Conservation (phyloP, 495 filamentous ascomycete genomes). For the Staphylotrichum longicolle region DNA sequence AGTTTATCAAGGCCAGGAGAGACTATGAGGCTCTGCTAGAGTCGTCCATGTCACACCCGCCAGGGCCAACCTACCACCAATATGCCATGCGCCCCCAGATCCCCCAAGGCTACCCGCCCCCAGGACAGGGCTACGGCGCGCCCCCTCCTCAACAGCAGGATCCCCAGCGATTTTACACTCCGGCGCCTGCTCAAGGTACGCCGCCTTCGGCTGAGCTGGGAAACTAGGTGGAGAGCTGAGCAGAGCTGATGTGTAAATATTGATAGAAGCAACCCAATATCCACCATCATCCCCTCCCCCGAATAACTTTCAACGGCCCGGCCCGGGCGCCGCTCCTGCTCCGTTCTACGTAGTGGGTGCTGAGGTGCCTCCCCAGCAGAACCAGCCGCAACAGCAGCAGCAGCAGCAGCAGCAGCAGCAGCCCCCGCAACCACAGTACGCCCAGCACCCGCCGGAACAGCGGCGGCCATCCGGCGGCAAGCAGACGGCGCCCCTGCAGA, state of each 20-base stretch:
- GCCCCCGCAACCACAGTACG: conserved; percentile 36
- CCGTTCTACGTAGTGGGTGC: conserved; percentile 49
- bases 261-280: conserved; percentile 40
- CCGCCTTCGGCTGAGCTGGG: conserved; percentile 27
- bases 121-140: conserved; percentile 29
- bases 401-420: conserved; percentile 29
- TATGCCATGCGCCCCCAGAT: conserved; percentile 65
- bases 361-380: conserved; percentile 42
- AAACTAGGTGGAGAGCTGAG: conserved; percentile 24
- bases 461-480: conserved; percentile 42
- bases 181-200: conserved; percentile 48
- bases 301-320: conserved; percentile 48
- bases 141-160: conserved; percentile 58
- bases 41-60: conserved; percentile 86
- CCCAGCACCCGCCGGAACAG: conserved; percentile 36
- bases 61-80: conserved; percentile 62
- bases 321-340: conserved; percentile 34
- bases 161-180: conserved; percentile 69
- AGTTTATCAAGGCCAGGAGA: conserved; percentile 96
- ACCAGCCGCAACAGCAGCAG: conserved; percentile 36
- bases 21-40: conserved; percentile 97
- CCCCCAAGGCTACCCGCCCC: conserved; percentile 57
- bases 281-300: conserved; percentile 45
- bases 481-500: conserved; percentile 48
- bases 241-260: conserved; percentile 34